phyloP scores from a whole-genome alignment of 805 yeast genomes.

The Sugiyamaella qingdaonensis region DNA sequence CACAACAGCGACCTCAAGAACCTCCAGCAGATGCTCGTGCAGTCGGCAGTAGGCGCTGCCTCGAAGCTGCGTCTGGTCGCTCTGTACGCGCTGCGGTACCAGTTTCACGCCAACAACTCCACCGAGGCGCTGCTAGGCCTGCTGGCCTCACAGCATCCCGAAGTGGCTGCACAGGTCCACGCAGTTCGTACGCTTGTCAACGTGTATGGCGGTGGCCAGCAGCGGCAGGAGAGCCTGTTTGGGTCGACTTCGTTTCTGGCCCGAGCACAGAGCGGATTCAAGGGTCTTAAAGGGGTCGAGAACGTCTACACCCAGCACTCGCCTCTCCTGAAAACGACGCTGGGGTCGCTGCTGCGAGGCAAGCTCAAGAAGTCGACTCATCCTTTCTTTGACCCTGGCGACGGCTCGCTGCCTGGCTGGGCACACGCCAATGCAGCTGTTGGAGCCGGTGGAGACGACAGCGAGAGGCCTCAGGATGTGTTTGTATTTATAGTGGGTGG shows the following conservation, averaged over 20 bases:
- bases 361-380: slow-evolving; percentile 38
- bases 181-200: slow-evolving; percentile 44
- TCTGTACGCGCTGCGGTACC: slow-evolving; percentile 70
- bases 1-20: slow-evolving; percentile 54
- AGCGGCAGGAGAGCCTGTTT: slow-evolving; percentile 42
- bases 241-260: slow-evolving; percentile 36
- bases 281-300: slow-evolving; percentile 43
- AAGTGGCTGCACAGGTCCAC: slow-evolving; percentile 34
- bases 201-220: slow-evolving; percentile 40
- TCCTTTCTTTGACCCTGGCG: slow-evolving; percentile 42
- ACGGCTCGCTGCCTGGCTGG: slow-evolving; percentile 28
- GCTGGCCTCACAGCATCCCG: slow-evolving; percentile 21
- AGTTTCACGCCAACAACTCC: slow-evolving; percentile 46
- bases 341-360: slow-evolving; percentile 41
- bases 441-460: slow-evolving; percentile 17
- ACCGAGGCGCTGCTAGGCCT: slow-evolving; percentile 26
- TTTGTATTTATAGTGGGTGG: slow-evolving; percentile 66
- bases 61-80: slow-evolving; percentile 70
- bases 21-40: slow-evolving; percentile 50
- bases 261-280: slow-evolving; percentile 40
- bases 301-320: slow-evolving; percentile 83
- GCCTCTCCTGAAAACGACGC: slow-evolving; percentile 59
- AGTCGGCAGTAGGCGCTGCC: slow-evolving; percentile 40
- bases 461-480: slow-evolving; percentile 35
- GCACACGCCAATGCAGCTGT: slow-evolving; percentile 18